A percentile compares a stretch with the other conserved stretches of the same genome.
Conservation (phyloP, 495 filamentous ascomycete species). For the Daldinia loculata region DNA sequence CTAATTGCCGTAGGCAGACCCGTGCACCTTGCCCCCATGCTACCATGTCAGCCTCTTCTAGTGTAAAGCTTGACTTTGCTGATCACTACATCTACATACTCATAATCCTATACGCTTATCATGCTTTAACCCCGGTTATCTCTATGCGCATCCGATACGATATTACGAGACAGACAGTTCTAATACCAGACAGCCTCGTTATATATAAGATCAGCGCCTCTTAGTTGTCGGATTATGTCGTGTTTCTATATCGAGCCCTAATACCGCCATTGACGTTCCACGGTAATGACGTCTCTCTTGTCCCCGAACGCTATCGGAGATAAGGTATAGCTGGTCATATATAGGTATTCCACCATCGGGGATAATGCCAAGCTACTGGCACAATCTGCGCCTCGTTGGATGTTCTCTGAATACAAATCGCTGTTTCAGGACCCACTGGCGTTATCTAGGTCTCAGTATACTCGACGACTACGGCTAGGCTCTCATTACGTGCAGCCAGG, state of each 20-base stretch:
- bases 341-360: background rate
- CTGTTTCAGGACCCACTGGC: slow-evolving; percentile 2
- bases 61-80: slow-evolving; percentile 16
- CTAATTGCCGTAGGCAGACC: slow-evolving; percentile 26
- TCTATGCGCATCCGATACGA: background rate
- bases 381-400: slow-evolving; percentile 14
- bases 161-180: background rate
- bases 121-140: background rate
- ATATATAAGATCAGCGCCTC: background rate
- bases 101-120: background rate
- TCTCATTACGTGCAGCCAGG: background rate
- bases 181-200: background rate
- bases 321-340: background rate
- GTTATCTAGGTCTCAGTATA: background rate
- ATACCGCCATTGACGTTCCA: background rate
- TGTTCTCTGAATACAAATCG: background rate
- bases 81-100: background rate
- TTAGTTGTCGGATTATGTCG: background rate
- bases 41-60: background rate
- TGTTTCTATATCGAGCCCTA: slow-evolving; percentile 14
- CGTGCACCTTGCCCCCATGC: slow-evolving; percentile 35
- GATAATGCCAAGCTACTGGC: slow-evolving; percentile 4
- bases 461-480: background rate
- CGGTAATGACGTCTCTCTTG: background rate
- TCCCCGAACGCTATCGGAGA: background rate